These are phyloP conservation scores for Chlorella vulgaris DNA, from an alignment of 139 green algal species.

Conservation along the genomic window DNA sequence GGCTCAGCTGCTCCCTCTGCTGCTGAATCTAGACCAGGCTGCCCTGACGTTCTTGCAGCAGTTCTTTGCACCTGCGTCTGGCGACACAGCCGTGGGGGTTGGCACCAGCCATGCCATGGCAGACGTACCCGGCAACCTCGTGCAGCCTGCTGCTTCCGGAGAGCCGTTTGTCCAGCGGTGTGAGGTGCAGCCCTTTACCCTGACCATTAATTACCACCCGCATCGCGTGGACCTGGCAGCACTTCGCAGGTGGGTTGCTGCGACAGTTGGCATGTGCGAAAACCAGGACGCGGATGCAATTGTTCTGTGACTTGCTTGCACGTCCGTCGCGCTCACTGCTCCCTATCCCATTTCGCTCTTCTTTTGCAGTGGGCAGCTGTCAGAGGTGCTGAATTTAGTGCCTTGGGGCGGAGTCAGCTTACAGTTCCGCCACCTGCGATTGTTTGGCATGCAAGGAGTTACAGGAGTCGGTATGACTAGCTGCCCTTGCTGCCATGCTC, in stretches of 20 bases:
- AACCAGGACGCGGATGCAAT: neutral
- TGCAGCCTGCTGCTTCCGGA: neutral
- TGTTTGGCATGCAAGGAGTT: constrained; percentile 58
- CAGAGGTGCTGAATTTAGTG: constrained; percentile 78
- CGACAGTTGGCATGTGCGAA: neutral
- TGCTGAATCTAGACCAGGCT: constrained; percentile 66
- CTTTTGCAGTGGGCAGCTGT: constrained; percentile 41
- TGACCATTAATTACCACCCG: constrained; percentile 62
- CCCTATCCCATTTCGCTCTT: neutral
- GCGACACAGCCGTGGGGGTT: neutral
- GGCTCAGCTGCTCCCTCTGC: constrained; percentile 53
- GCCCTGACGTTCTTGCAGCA: constrained; percentile 63
- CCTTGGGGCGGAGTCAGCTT: constrained; percentile 74
- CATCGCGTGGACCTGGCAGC: constrained; percentile 65
- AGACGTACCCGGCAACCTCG: neutral
- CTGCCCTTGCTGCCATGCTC: too few species aligned
- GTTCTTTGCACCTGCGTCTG: constrained; percentile 28
- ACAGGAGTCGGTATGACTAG: neutral
- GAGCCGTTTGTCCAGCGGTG: constrained; percentile 46
- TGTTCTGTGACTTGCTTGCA: neutral
- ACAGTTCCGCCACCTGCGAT: constrained; percentile 47
- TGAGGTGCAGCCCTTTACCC: constrained; percentile 43
- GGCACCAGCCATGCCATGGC: neutral
- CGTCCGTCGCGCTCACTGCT: neutral
- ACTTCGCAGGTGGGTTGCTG: constrained; percentile 35